Evolutionary conservation across 2,329 filamentous ascomycete species (phyloP).

Genomic region (Cladosporium sp.): DNA sequence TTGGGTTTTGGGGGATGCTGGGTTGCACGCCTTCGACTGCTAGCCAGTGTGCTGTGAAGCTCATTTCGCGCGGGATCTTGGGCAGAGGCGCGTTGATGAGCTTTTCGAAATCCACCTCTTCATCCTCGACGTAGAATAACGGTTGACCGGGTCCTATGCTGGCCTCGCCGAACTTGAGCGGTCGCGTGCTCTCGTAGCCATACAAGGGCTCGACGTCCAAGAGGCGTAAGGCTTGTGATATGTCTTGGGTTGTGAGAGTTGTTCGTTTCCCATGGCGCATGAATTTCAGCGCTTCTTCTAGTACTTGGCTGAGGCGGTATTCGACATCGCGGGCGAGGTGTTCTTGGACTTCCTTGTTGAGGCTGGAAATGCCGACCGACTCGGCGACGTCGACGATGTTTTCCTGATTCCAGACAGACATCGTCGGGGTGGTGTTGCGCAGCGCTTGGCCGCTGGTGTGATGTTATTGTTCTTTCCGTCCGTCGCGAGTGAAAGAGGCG

Average conservation of each 20-base stretch:
- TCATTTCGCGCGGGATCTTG: constrained; percentile 88
- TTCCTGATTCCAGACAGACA: constrained; percentile 88
- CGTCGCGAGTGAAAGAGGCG: neutral
- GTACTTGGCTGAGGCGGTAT: constrained; percentile 86
- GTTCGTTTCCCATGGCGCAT: constrained; percentile 91
- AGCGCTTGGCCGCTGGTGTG: neutral
- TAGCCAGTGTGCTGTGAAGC: constrained; percentile 94
- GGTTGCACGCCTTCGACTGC: constrained; percentile 97
- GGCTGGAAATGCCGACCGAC: constrained; percentile 77
- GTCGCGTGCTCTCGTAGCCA: constrained; percentile 88
- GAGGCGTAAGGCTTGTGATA: constrained; percentile 76
- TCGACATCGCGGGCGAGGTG: constrained; percentile 90
- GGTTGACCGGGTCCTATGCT: constrained; percentile 90
- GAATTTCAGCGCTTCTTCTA: constrained; percentile 90
- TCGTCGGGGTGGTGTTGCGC: constrained; percentile 22
- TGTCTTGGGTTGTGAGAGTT: constrained; percentile 80
- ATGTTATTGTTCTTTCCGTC: neutral
- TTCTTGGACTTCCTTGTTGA: constrained; percentile 81
- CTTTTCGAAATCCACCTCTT: constrained; percentile 98
- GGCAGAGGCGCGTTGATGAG: constrained; percentile 93
- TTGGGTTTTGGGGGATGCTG: constrained; percentile 93
- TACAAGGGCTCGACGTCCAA: constrained; percentile 93
- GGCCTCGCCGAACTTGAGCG: constrained; percentile 87
- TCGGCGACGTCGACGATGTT: constrained; percentile 95
- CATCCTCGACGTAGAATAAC: constrained; percentile 94